phyloP scores from a whole-genome alignment of 202 grass and related monocot species.

The Musa balbisiana region DNA sequence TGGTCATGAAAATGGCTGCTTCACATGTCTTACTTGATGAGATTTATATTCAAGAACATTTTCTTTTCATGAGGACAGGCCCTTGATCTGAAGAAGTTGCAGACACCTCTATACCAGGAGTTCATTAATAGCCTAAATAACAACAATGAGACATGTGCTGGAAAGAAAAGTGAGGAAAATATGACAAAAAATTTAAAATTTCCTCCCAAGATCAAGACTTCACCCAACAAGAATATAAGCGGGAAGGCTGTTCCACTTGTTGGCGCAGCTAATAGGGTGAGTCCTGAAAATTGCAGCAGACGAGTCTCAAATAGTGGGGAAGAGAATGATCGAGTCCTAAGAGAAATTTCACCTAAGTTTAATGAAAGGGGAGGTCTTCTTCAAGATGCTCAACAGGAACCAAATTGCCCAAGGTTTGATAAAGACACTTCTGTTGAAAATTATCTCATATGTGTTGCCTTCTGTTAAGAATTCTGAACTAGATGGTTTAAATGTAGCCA shows the following conservation, averaged over 20 bases:
- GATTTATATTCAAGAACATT: background rate
- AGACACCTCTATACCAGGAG: slow-evolving; percentile 92
- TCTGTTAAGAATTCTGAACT: no score
- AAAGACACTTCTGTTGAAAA: background rate
- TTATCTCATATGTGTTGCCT: no score
- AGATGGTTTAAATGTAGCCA: no score
- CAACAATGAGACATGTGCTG: slow-evolving; percentile 42
- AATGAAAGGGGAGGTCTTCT: slow-evolving; percentile 42
- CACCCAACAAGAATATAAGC: slow-evolving; percentile 48
- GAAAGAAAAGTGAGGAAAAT: slow-evolving; percentile 51
- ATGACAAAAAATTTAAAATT: slow-evolving; percentile 51
- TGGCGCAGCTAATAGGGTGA: slow-evolving; percentile 40
- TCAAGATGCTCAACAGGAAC: slow-evolving; percentile 45
- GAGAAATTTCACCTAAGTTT: slow-evolving; percentile 73
- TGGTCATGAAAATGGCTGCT: background rate
- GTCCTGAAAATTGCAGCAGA: slow-evolving; percentile 51
- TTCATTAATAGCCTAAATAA: slow-evolving; percentile 74
- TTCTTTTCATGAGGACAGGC: slow-evolving; percentile 34
- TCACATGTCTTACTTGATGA: background rate
- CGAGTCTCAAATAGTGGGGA: slow-evolving; percentile 43
- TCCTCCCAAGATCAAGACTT: slow-evolving; percentile 48
- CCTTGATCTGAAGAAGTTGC: slow-evolving; percentile 95
- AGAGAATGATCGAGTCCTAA: slow-evolving; percentile 51
- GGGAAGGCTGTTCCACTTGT: slow-evolving; percentile 29
- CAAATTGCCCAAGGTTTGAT: slow-evolving; percentile 43